phyloP scores from a whole-genome alignment of 129 eudicot genomes.

The Calendula officinalis region DNA sequence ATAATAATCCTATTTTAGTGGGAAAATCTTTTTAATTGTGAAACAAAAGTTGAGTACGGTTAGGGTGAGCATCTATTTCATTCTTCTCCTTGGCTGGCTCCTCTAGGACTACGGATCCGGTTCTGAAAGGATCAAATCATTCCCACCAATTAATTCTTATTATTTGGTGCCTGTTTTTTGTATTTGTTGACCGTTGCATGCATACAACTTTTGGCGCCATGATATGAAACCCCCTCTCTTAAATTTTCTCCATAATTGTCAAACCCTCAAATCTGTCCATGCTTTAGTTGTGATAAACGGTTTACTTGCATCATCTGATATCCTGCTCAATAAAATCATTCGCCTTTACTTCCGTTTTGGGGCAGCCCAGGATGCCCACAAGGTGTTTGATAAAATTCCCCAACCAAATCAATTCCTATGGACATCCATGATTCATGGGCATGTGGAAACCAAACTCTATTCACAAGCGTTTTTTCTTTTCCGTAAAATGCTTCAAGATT shows the following conservation, averaged over 20 bases:
- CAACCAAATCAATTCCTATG: constrained; percentile 53
- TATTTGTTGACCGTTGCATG: neutral
- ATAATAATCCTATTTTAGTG: too few species aligned
- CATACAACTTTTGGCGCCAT: constrained; percentile 32
- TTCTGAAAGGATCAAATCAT: too few species aligned
- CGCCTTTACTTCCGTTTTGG: constrained; percentile 38
- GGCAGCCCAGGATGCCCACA: constrained; percentile 27
- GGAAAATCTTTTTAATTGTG: too few species aligned
- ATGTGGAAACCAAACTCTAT: constrained; percentile 34
- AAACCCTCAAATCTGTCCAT: constrained; percentile 37
- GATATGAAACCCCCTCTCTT: constrained; percentile 39
- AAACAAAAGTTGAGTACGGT: too few species aligned
- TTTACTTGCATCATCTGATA: constrained; percentile 39
- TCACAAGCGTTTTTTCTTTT: constrained; percentile 33
- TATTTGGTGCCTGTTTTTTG: neutral
- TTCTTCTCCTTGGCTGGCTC: too few species aligned
- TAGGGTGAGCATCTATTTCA: too few species aligned
- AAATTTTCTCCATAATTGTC: constrained; percentile 31
- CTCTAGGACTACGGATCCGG: too few species aligned
- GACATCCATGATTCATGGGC: constrained; percentile 62
- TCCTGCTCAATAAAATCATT: constrained; percentile 45
- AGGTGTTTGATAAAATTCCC: constrained; percentile 41
- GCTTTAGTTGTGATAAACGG: constrained; percentile 41
- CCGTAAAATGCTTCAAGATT: constrained; percentile 30
- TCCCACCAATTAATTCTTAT: too few species aligned